Evolutionary conservation across 306 rosid species (phyloP), one percentile per base, ranked within the genome.

Genomic region (Ochetophila trinervis): DNA sequence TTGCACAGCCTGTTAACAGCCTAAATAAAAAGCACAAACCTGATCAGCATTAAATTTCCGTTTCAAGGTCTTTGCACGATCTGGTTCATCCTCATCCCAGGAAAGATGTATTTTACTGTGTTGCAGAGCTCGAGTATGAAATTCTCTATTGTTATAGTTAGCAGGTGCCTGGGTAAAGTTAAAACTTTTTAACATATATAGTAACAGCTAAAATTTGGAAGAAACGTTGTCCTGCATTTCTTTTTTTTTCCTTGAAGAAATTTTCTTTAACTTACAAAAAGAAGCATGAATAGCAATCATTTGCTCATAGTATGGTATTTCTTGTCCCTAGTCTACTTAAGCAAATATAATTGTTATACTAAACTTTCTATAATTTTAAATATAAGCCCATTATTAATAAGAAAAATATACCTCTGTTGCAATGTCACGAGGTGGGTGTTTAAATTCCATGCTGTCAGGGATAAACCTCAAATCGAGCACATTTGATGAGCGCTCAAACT

Each of bases 11-110:
- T 7, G 30, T 37, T 37, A 65, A 5, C 8, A 52, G 34, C 36
- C 56, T 65, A 36, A 23, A 75, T 49, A 47, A 69, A 61, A 62
- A 17, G 65, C 8, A 66, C 85, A 65, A 37, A 93, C 97, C 99
- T 90, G 87, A 24, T 90, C 90, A 24, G 80, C 88, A 56, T 63
- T 83, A 68, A 86, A 78, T 73, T 90, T 86, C 35, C 90, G 84
- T 30, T 85, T 87, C 83, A 93, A 71, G 70, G 85, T 82, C 82
- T 70, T 86, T 45, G 58, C 86, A 55, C 91, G 84, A 40, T 66
- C 85, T 1, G 97, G 97, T 65, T 93, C 97, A 83, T 93, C 99
- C 67, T 87, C 96, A 55, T 93, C 99, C 97, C 97, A 93, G 44
- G 99, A 75, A 74, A 84, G 79, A 22, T 78, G 72, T 61, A 89